Evolutionary conservation across 2,329 filamentous ascomycete genomes (phyloP).

Genomic region (Volutella citrinella): DNA sequence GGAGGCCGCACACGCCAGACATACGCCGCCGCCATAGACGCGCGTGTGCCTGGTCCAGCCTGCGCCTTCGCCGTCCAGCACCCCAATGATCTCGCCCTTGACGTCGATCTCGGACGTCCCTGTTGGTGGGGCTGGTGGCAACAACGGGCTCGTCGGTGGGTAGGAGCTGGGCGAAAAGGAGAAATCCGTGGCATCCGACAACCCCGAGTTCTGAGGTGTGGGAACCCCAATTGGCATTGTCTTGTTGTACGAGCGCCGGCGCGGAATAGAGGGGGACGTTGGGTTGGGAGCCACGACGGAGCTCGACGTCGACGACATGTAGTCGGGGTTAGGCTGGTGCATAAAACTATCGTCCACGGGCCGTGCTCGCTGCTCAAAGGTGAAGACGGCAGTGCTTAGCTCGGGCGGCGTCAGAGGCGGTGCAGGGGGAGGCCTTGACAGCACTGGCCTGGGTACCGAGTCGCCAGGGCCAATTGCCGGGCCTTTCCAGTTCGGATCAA

Average conservation of each 20-base stretch:
- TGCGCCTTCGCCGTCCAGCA: conserved; percentile 44
- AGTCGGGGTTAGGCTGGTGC: conserved; percentile 50
- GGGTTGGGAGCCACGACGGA: conserved; percentile 25
- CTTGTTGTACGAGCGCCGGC: conserved; percentile 42
- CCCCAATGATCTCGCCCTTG: conserved; percentile 49
- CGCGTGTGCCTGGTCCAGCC: conserved; percentile 58
- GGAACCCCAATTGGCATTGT: conserved; percentile 35
- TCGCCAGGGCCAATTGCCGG: conserved; percentile 17
- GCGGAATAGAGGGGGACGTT: conserved; percentile 31
- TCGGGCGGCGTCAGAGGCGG: conserved; percentile 49
- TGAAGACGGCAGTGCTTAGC: conserved; percentile 40
- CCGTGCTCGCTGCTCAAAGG: conserved; percentile 37
- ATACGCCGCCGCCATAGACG: conserved; percentile 57
- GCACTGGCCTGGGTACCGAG: conserved; percentile 27
- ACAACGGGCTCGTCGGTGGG: conserved; percentile 44
- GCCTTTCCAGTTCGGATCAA: conserved; percentile 25
- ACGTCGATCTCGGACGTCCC: conserved; percentile 37
- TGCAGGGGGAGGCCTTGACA: conserved; percentile 41
- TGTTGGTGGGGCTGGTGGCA: conserved; percentile 45
- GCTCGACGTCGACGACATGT: conserved; percentile 36
- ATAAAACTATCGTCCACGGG: conserved; percentile 36
- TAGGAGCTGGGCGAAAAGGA: conserved; percentile 47
- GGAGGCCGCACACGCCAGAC: conserved; percentile 52
- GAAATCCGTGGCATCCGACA: conserved; percentile 24
- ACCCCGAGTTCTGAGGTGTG: conserved; percentile 18